Base-by-base conservation (phyloP, 441 rosid genomes). In the Pelargonium australe region DNA sequence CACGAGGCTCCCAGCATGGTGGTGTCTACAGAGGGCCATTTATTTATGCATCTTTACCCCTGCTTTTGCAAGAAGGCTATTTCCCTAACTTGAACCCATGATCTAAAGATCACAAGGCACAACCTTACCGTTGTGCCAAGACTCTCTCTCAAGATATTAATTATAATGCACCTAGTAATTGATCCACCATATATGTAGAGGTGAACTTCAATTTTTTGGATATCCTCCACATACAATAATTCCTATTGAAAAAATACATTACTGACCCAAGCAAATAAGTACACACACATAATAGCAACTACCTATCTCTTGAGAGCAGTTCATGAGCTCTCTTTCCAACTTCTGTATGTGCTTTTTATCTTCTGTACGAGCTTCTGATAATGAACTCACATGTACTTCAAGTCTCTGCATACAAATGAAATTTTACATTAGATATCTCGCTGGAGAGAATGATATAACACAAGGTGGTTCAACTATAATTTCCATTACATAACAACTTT, bases 301-400 rank as follows among this genome's bases (percentile, higher is more conserved):
- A 92, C 98, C 97, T 75, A 92, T 92, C 82, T 92, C 94, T 80
- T 87, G 91, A 77, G 80, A 83, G 70, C 91, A 89, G 76, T 87
- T 87, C 78, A 78, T 69, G 60, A 90, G 78, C 79, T 92, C 97
- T 68, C 77, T 84, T 81, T 87, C 96, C 87, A 92, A 77, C 65
- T 70, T 79, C 67, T 34, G 80, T 72, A 85, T 84, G 67, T 76
- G 85, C 43, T 76, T 78, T n/a, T 76, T 72, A 76, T 89, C 97
- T 78, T 89, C 81, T 49, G 47, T 57, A 74, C 67, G 85, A 81
- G 87, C 84, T 68, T 84, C 83, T 0, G 91, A 81, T 68, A 90
- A 76, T 2, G 90, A 87, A 75, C 83, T 86, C 17, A 79, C 72
- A 51, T 84, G 87, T n/a, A 69, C 70, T 68, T 90, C 96, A 66